Base-by-base conservation (phyloP, 192 early-diverging fungal genomes). In the Powellomyces hirtus region DNA sequence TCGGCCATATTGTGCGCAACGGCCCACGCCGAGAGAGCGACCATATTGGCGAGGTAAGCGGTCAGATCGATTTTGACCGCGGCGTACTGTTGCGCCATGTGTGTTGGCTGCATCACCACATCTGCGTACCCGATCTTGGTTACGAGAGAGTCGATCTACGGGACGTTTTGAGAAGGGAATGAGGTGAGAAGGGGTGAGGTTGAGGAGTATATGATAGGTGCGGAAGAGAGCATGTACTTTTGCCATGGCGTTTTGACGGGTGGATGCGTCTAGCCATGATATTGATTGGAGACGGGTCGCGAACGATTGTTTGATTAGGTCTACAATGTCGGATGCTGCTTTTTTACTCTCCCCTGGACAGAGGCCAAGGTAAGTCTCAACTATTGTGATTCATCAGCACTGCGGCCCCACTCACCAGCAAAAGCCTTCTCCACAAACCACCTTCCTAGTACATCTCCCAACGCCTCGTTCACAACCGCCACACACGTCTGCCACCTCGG, bases 341-440 rank as follows among this genome's bases (percentile, higher is more conserved):
- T 58, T 34, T 38, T 72, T 72, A 37, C 71, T 72, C 35, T 62
- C 61, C 18, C 70, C 70, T 52, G 51, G 7, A 52, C 7, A n/a
- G n/a, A 18, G 13, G 11, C 14, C 1, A 14, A 24, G 26, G 0
- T 29, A 22, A 20, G 30, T 16, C 31, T 29, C 37, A 24, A 18
- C 27, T 63, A 33, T 1, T 1, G 0, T 1, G 2, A 16, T 16
- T 24, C 35, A 22, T 51, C 6, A 0, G 35, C 44, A 34, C 4
- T 18, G 1, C 20, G 13, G 59, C 44, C 72, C 18, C 6, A 2
- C 53, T 56, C 31, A 56, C 53, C 53, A 11, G 16, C 40, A 55
- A 74, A 77, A 5, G 72, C 71, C 26, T 64, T 26, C 42, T 59
- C 68, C 1, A 77, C 60, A 64, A 74, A 77, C 71, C 67, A 74